phyloP scores from a whole-genome alignment of 768 basidiomycete genomes.

The Mycena floridula region DNA sequence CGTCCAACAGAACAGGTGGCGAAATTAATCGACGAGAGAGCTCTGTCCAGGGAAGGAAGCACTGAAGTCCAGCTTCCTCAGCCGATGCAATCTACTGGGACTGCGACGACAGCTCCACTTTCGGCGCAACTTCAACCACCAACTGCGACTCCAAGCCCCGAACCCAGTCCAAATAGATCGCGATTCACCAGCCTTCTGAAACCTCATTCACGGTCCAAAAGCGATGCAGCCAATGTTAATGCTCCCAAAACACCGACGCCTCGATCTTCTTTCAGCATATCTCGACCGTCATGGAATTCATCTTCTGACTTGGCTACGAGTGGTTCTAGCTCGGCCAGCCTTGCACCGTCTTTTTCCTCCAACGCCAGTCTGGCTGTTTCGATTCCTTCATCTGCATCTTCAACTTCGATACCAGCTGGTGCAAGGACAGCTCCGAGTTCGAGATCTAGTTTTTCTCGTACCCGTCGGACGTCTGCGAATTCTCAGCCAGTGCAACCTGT shows the following conservation, averaged over 20 bases:
- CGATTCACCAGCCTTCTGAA: constrained; percentile 30
- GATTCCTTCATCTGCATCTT: constrained; percentile 1
- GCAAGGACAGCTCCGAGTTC: neutral
- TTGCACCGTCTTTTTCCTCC: neutral
- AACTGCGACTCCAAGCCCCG: constrained; percentile 12
- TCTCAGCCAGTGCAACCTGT: neutral
- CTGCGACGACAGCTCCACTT: constrained; percentile 11
- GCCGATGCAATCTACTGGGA: constrained; percentile 6
- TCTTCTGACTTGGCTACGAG: neutral
- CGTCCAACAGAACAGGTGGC: constrained; percentile 4
- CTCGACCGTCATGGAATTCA: constrained; percentile 15
- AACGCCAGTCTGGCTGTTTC: constrained; percentile 3
- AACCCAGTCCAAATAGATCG: neutral
- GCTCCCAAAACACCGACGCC: constrained; percentile 15
- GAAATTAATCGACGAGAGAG: neutral
- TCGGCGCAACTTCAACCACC: constrained; percentile 6
- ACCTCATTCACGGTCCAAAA: constrained; percentile 35
- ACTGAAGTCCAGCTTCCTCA: neutral
- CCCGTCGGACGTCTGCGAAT: neutral
- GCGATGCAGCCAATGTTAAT: constrained; percentile 27
- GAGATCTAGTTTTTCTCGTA: too few relatives aligned
- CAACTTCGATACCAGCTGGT: neutral
- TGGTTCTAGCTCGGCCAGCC: neutral
- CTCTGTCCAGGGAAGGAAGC: neutral
- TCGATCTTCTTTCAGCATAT: constrained; percentile 27